These are phyloP conservation scores for Pseudozyma pruni DNA, from an alignment of 1,284 basidiomycete genomes.

Conservation along the genomic window DNA sequence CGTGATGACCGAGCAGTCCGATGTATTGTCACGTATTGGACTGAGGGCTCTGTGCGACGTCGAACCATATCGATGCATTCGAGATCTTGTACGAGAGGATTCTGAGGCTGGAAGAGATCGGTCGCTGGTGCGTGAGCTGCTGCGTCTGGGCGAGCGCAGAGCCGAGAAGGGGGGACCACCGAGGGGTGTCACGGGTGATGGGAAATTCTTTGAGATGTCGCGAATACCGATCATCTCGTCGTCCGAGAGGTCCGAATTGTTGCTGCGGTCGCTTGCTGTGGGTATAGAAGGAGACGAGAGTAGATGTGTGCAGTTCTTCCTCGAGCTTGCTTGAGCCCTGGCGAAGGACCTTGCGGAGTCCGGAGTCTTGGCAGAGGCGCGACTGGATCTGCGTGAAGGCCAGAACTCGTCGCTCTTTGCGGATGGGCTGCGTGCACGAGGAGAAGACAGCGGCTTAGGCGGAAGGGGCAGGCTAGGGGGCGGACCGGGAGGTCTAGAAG, in stretches of 20 bases:
- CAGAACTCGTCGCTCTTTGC: background rate
- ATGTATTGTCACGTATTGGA: slow-evolving; percentile 2
- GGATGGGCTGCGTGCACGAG: slow-evolving; percentile 3
- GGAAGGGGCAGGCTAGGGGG: slow-evolving; percentile 38
- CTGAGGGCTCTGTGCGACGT: background rate
- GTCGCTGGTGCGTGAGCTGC: slow-evolving; percentile 1
- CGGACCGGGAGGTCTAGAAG: slow-evolving; percentile 22
- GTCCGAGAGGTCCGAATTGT: slow-evolving; percentile 12
- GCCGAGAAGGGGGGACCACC: background rate
- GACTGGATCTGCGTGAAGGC: slow-evolving; percentile 18
- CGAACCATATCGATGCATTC: background rate
- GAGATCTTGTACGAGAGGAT: background rate
- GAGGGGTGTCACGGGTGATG: slow-evolving; percentile 13
- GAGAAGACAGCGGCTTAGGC: slow-evolving; percentile 17
- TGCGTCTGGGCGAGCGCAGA: background rate
- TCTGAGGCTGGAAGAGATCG: background rate
- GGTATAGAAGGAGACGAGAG: slow-evolving; percentile 1
- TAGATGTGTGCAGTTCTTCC: background rate
- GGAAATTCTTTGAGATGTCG: slow-evolving; percentile 23
- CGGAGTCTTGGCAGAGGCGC: slow-evolving; percentile 11
- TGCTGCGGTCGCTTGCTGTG: slow-evolving; percentile 5
- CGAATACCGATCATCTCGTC: slow-evolving; percentile 34
- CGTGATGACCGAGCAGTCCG: background rate
- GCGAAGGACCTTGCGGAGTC: slow-evolving; percentile 16
- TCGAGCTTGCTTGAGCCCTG: slow-evolving; percentile 8